Percentiles rank a stretch among this genome's conserved stretches.
Conservation (phyloP, 2,329 filamentous ascomycete species). For the Zymoseptoria passerinii region DNA sequence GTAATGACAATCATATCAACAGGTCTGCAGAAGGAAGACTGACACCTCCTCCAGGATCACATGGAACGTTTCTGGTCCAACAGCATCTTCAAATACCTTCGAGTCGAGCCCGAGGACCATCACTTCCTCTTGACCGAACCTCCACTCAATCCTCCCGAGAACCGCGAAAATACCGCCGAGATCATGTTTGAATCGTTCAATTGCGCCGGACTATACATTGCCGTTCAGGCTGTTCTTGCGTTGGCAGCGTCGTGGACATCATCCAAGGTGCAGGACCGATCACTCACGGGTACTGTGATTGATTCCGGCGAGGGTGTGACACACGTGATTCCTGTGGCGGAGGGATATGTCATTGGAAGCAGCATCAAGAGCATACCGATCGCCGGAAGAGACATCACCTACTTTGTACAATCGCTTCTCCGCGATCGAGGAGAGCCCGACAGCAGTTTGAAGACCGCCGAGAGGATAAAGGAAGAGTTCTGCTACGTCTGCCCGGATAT, state of each 20-base stretch:
- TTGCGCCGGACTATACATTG: conserved; percentile 96
- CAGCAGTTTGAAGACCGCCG: conserved; percentile 92
- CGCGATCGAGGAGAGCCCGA: conserved; percentile 95
- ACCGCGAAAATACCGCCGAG: conserved; percentile 96
- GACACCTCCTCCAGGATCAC: conserved; percentile 58
- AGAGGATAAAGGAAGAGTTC: conserved; percentile 97
- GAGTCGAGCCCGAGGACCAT: conserved; percentile 97
- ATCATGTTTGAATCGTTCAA: conserved; percentile 99
- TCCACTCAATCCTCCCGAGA: conserved; percentile 96
- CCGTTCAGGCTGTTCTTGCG: conserved; percentile 92
- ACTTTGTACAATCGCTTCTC: conserved; percentile 93
- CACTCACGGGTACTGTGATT: conserved; percentile 93
- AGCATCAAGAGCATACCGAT: conserved; percentile 99
- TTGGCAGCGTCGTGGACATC: conserved; percentile 97
- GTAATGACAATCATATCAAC: conserved; percentile 37
- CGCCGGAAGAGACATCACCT: conserved; percentile 94
- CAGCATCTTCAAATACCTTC: conserved; percentile 98
- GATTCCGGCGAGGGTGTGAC: conserved; percentile 98
- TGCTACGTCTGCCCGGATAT: conserved; percentile 98
- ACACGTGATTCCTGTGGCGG: conserved; percentile 95
- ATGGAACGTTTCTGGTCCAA: conserved; percentile 99
- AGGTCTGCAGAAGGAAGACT: not conserved
- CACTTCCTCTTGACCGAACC: conserved; percentile 97
- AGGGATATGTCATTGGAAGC: conserved; percentile 97
- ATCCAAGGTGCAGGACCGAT: conserved; percentile 93